Evolutionary conservation across 768 basidiomycete genomes (phyloP).

Genomic region (Dioszegia aurantiaca): DNA sequence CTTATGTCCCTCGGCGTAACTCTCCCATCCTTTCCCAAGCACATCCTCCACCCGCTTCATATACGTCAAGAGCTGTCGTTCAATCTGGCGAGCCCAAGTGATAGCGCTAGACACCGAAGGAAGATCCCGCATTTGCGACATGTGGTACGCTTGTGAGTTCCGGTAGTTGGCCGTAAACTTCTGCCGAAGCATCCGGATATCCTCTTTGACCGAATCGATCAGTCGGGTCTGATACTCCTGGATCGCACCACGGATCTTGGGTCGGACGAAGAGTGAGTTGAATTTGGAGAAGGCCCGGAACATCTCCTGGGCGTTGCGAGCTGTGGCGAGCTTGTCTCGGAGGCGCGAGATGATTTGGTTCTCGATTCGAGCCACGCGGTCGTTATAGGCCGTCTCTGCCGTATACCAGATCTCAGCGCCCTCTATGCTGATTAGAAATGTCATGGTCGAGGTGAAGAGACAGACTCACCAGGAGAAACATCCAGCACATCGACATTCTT

Average conservation of each 20-base stretch:
- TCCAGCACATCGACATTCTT: constrained; percentile 96
- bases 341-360: constrained; percentile 96
- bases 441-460: background rate
- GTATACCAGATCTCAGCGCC: constrained; percentile 97
- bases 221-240: constrained; percentile 99
- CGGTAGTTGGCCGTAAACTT: constrained; percentile 99
- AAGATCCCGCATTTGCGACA: constrained; percentile 97
- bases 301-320: constrained; percentile 98
- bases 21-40: constrained; percentile 93
- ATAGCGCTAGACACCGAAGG: constrained; percentile 98
- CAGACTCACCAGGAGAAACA: constrained; percentile 72
- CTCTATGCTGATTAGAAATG: constrained; percentile 57
- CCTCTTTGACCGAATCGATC: constrained; percentile 97
- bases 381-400: constrained; percentile 96
- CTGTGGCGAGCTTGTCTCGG: constrained; percentile 86
- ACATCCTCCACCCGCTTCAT: constrained; percentile 99
- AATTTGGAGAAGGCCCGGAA: constrained; percentile 98
- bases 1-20: constrained; percentile 98
- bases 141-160: constrained; percentile 90
- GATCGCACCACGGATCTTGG: constrained; percentile 97
- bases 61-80: constrained; percentile 88
- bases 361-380: constrained; percentile 93
- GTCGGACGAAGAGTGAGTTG: constrained; percentile 92
- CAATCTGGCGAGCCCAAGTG: constrained; percentile 99
- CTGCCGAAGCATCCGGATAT: constrained; percentile 90